phyloP scores from a whole-genome alignment of 2,329 filamentous ascomycete species.

The Trichothecium roseum region DNA sequence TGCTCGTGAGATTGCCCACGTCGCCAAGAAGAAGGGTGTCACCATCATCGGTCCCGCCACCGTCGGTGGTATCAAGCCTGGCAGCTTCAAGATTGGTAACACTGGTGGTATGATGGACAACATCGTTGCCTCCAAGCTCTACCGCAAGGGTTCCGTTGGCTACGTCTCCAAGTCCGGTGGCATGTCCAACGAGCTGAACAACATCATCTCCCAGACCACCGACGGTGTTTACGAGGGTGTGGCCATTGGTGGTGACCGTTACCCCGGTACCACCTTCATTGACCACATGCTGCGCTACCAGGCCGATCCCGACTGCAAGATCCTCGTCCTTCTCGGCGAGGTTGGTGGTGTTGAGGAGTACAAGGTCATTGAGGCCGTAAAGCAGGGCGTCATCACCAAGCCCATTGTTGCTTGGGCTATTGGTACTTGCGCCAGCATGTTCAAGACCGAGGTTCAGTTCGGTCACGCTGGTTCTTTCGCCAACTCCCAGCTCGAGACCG shows the following conservation, averaged over 20 bases:
- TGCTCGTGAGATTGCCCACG: constrained; percentile 93
- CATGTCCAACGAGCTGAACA: constrained; percentile 99
- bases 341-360: constrained; percentile 99
- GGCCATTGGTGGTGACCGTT: constrained; percentile 97
- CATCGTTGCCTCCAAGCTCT: constrained; percentile 99
- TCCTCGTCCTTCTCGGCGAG: constrained; percentile 89
- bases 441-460: constrained; percentile 99
- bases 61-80: constrained; percentile 98
- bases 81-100: constrained; percentile 99
- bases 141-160: constrained; percentile 96
- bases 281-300: constrained; percentile 97
- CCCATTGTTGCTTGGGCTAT: constrained; percentile 99
- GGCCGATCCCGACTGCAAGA: constrained; percentile 95
- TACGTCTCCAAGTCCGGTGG: constrained; percentile 99
- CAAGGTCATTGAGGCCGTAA: constrained; percentile 96
- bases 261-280: constrained; percentile 98
- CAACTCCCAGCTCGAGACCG: constrained; percentile 98
- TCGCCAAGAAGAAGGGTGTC: constrained; percentile 96
- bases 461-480: constrained; percentile 97
- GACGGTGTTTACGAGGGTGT: constrained; percentile 99
- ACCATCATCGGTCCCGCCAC: constrained; percentile 98
- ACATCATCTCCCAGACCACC: constrained; percentile 93
- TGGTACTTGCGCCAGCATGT: constrained; percentile 98
- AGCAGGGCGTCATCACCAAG: constrained; percentile 91
- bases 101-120: constrained; percentile 99